Conservation (phyloP, 2,329 filamentous ascomycete species). For the Ophiostoma sp. region DNA sequence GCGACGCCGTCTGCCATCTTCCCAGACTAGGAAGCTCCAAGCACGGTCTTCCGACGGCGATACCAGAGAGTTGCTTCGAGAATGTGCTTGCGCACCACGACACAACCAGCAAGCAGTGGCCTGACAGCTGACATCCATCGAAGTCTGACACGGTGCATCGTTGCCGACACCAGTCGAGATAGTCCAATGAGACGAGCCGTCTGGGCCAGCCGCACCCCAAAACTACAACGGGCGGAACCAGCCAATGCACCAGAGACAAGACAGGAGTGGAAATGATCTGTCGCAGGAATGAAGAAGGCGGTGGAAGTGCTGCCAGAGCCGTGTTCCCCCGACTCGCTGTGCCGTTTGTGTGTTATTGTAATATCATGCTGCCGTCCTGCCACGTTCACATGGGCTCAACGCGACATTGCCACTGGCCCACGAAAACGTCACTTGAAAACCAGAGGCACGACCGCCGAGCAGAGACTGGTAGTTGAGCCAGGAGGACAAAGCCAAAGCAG, state of each 20-base stretch:
- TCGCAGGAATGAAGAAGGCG: not conserved
- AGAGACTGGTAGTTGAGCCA: not conserved
- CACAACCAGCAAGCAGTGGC: not conserved
- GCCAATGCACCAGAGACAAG: not conserved
- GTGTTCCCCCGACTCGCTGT: conserved; percentile 5
- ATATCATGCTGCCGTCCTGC: not conserved
- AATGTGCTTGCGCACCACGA: not conserved
- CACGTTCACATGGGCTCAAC: conserved; percentile 5
- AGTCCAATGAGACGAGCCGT: not conserved
- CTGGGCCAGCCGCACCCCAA: not conserved
- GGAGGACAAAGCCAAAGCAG: not conserved
- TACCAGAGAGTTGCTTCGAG: not conserved
- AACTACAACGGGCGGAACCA: not conserved
- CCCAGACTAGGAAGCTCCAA: not conserved
- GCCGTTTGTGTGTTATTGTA: not conserved
- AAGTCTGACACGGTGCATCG: not conserved
- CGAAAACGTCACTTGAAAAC: not conserved
- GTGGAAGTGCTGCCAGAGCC: not conserved
- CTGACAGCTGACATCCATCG: not conserved
- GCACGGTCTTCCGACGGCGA: not conserved
- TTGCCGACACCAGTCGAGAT: not conserved
- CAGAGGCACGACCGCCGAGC: not conserved
- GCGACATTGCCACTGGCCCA: not conserved
- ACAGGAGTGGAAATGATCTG: not conserved
- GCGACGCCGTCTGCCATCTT: not conserved